Percentiles rank a stretch among this genome's conserved stretches.
These are phyloP conservation scores for Drechmeria coniospora DNA, from an alignment of 2,329 filamentous ascomycete genomes.

Conservation along the genomic window DNA sequence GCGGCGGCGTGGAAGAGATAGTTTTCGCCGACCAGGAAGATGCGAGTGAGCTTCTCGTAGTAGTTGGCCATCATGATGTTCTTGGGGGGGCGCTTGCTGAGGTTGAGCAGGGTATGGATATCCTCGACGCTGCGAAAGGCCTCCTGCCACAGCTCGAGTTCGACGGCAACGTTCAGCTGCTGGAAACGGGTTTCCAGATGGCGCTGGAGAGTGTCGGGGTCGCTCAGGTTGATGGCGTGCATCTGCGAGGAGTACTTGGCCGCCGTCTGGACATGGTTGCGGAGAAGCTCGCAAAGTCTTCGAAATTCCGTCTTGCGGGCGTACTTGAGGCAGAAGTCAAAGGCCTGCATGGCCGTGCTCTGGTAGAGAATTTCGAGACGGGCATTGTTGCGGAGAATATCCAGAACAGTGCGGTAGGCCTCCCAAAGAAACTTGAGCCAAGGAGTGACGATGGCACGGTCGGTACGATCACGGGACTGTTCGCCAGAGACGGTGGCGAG, in stretches of 20 bases:
- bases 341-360: slow-evolving; percentile 92
- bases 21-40: slow-evolving; percentile 98
- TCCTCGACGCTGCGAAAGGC: slow-evolving; percentile 98
- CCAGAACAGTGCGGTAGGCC: slow-evolving; percentile 93
- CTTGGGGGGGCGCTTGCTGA: slow-evolving; percentile 96
- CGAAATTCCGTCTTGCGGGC: slow-evolving; percentile 98
- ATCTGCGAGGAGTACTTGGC: slow-evolving; percentile 99
- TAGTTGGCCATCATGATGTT: slow-evolving; percentile 99
- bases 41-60: slow-evolving; percentile 97
- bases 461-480: slow-evolving; percentile 91
- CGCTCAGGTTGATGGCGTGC: slow-evolving; percentile 97
- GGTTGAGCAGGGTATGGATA: slow-evolving; percentile 89
- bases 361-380: slow-evolving; percentile 96
- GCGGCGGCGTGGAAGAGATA: slow-evolving; percentile 98
- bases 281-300: slow-evolving; percentile 90
- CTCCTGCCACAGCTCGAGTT: slow-evolving; percentile 97
- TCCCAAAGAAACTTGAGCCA: slow-evolving; percentile 99
- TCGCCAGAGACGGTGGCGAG: slow-evolving; percentile 96
- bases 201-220: slow-evolving; percentile 91
- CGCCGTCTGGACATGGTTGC: slow-evolving; percentile 97
- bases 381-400: slow-evolving; percentile 98
- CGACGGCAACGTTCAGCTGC: slow-evolving; percentile 94
- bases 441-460: slow-evolving; percentile 93
- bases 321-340: slow-evolving; percentile 98
- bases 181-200: slow-evolving; percentile 97